These are phyloP conservation scores for Amaranthus palmeri DNA, from an alignment of 148 eudicot species.

Conservation along the genomic window DNA sequence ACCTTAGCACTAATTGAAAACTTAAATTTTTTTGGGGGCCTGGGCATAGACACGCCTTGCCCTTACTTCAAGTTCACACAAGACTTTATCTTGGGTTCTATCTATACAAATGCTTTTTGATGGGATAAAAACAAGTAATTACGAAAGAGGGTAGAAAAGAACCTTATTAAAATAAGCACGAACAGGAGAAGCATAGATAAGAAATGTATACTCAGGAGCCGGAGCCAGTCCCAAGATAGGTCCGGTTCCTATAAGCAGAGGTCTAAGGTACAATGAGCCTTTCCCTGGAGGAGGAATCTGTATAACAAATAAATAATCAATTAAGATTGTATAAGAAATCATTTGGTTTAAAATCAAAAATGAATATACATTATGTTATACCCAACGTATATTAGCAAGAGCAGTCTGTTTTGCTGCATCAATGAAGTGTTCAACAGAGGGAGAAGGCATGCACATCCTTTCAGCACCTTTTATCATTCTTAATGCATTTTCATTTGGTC, in stretches of 20 bases:
- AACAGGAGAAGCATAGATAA: slow-evolving; percentile 74
- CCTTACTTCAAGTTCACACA: no score
- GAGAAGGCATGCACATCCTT: slow-evolving; percentile 47
- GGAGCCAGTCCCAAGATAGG: slow-evolving; percentile 64
- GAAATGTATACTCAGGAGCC: slow-evolving; percentile 73
- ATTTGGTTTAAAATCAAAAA: neutral
- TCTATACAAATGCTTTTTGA: no score
- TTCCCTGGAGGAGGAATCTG: slow-evolving; percentile 90
- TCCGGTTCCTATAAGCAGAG: slow-evolving; percentile 77
- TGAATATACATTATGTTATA: neutral
- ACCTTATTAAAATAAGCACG: slow-evolving; percentile 80
- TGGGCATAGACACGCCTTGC: no score
- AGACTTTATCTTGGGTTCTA: no score
- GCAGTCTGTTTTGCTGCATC: slow-evolving; percentile 40
- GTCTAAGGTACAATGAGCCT: slow-evolving; percentile 80
- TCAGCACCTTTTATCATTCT: slow-evolving; percentile 41
- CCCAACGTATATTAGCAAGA: slow-evolving; percentile 47
- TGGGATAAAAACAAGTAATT: neutral
- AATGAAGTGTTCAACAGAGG: slow-evolving; percentile 41
- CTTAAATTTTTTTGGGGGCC: no score
- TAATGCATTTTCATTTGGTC: slow-evolving; percentile 38
- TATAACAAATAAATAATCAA: neutral
- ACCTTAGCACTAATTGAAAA: no score
- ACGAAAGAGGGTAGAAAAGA: neutral
- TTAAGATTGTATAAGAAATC: neutral